These are phyloP conservation scores for Lentinula novae-zelandiae DNA, from an alignment of 1,284 basidiomycete species.

Conservation along the genomic window DNA sequence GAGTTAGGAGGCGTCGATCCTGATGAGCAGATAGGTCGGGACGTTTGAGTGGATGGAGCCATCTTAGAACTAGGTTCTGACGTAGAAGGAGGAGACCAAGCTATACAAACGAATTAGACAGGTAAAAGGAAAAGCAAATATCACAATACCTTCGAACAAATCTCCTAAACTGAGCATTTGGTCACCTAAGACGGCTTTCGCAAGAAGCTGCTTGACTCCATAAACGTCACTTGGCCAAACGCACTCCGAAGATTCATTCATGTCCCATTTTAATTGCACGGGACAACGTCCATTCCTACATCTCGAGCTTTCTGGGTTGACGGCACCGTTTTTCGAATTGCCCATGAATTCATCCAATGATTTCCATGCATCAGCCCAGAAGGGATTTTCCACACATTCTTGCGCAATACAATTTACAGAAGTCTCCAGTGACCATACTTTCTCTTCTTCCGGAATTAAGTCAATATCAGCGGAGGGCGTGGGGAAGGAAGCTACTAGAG, in stretches of 20 bases:
- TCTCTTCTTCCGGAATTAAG: constrained; percentile 18
- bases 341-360: constrained; percentile 23
- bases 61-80: not conserved
- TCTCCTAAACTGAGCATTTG: constrained; percentile 29
- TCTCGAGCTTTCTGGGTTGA: not conserved
- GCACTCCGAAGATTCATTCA: constrained; percentile 7
- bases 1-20: not conserved
- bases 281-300: not conserved
- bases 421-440: constrained; percentile 61
- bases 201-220: constrained; percentile 33
- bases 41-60: not conserved
- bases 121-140: too few relatives aligned
- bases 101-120: not conserved
- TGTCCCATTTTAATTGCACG: not conserved
- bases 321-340: not conserved
- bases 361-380: constrained; percentile 68
- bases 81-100: not conserved
- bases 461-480: not conserved
- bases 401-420: constrained; percentile 54
- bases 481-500: constrained; percentile 24
- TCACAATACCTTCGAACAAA: constrained; percentile 35
- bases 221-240: constrained; percentile 57
- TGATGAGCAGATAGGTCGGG: not conserved
- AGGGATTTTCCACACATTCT: constrained; percentile 65
- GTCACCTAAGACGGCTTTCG: constrained; percentile 24